phyloP scores from a whole-genome alignment of 1,284 basidiomycete genomes.

The Trametes hirsuta region DNA sequence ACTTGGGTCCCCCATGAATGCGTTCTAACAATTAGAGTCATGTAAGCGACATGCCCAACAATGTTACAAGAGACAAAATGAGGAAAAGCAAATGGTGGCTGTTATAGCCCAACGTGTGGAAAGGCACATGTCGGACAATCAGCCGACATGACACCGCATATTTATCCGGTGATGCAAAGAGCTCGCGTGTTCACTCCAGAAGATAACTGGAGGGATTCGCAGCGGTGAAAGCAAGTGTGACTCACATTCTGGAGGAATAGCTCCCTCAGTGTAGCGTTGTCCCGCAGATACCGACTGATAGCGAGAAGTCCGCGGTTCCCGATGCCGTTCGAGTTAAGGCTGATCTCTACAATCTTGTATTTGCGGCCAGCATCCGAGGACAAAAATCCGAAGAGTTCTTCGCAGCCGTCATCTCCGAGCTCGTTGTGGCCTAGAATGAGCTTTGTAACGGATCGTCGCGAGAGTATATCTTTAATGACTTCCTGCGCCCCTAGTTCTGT shows the following conservation, averaged over 20 bases:
- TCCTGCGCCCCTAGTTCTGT: constrained; percentile 47
- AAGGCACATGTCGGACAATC: too few relatives aligned
- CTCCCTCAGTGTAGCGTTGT: constrained; percentile 48
- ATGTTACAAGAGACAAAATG: neutral
- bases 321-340: constrained; percentile 57
- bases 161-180: too few relatives aligned
- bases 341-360: constrained; percentile 57
- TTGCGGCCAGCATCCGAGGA: constrained; percentile 48
- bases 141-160: too few relatives aligned
- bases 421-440: constrained; percentile 61
- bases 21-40: constrained; percentile 41
- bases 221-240: constrained; percentile 7
- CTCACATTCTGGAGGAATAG: constrained; percentile 63
- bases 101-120: too few relatives aligned
- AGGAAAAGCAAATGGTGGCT: neutral
- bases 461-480: constrained; percentile 49
- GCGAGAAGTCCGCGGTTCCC: constrained; percentile 57
- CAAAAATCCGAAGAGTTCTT: constrained; percentile 58
- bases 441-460: constrained; percentile 48
- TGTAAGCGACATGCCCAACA: neutral
- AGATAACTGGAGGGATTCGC: too few relatives aligned
- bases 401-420: constrained; percentile 62
- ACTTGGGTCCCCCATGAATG: constrained; percentile 42
- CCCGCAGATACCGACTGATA: constrained; percentile 54
- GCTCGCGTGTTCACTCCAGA: too few relatives aligned